Percentiles rank a stretch among this genome's conserved stretches.
phyloP scores from a whole-genome alignment of 805 yeast species.

The Pachysolen tannophilus region DNA sequence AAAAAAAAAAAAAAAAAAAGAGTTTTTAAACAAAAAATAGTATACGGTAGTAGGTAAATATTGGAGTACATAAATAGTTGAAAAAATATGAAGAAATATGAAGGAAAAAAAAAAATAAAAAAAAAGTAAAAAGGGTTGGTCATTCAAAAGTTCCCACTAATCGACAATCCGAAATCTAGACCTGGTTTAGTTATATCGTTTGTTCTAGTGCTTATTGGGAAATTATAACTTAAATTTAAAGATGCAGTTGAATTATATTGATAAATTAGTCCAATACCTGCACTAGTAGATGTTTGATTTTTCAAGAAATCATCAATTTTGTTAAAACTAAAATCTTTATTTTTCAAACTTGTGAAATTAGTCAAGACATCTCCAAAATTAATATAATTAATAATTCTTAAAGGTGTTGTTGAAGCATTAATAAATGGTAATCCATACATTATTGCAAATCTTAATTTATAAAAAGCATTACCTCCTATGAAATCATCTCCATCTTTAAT shows the following conservation, averaged over 20 bases:
- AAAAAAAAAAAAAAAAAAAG: too few species aligned
- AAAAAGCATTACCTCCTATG: slow-evolving; percentile 60
- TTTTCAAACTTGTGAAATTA: slow-evolving; percentile 5
- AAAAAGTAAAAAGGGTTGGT: too few species aligned
- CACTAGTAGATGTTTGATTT: slow-evolving; percentile 33
- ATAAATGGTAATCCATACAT: slow-evolving; percentile 52
- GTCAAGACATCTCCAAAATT: slow-evolving; percentile 55
- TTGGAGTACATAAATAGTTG: too few species aligned
- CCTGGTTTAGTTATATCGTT: slow-evolving; percentile 53
- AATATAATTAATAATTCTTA: slow-evolving; percentile 55
- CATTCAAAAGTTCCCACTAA: slow-evolving; percentile 5
- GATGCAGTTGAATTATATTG: slow-evolving; percentile 54
- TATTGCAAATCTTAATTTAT: slow-evolving; percentile 50
- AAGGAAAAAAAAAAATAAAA: too few species aligned
- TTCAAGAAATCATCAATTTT: slow-evolving; percentile 15
- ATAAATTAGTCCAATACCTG: slow-evolving; percentile 49
- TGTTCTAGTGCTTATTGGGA: slow-evolving; percentile 48
- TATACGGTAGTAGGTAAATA: too few species aligned
- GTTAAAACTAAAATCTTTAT: slow-evolving; percentile 11
- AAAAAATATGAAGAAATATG: too few species aligned
- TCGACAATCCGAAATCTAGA: slow-evolving; percentile 24
- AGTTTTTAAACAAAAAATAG: too few species aligned
- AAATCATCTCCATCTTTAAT: slow-evolving; percentile 46
- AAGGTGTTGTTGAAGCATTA: slow-evolving; percentile 28
- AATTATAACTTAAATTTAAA: slow-evolving; percentile 55